Percentiles rank a stretch among this genome's conserved stretches.
These are phyloP conservation scores for Trichosanthes cucumerina DNA, from an alignment of 306 rosid species.

Conservation along the genomic window DNA sequence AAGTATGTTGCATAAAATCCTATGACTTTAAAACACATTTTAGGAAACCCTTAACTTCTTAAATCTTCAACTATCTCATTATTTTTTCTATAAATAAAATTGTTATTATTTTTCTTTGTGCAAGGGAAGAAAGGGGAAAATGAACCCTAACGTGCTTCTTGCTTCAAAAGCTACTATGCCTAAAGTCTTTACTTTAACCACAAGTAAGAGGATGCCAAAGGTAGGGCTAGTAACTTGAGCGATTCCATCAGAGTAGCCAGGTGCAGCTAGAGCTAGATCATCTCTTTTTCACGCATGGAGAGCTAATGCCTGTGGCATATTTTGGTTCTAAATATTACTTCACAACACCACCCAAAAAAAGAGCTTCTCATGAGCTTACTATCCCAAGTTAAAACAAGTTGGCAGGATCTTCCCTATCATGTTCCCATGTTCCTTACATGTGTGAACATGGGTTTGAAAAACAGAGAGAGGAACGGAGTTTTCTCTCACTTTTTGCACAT, in stretches of 20 bases:
- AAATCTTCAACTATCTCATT: not conserved
- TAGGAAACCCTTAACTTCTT: not conserved
- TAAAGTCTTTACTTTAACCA: not conserved
- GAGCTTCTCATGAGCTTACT: not conserved
- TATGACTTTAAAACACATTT: not conserved
- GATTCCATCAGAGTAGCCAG: not conserved
- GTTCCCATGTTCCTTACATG: not conserved
- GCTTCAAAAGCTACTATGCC: too few species aligned
- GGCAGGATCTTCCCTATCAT: not conserved
- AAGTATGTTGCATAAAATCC: not conserved
- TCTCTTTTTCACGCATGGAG: not conserved
- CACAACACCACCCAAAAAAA: not conserved
- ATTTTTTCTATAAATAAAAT: not conserved
- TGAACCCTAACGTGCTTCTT: not conserved
- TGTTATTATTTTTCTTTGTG: not conserved
- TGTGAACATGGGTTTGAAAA: not conserved
- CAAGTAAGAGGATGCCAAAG: not conserved
- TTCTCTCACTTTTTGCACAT: not conserved
- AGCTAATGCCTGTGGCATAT: not conserved
- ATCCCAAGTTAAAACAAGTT: not conserved
- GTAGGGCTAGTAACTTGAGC: not conserved
- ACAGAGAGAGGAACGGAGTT: not conserved
- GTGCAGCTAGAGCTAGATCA: not conserved
- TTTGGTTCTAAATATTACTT: not conserved
- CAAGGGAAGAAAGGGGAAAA: not conserved